Evolutionary conservation across 257 asterid species (phyloP).

Genomic region (Solanum appendiculatum): DNA sequence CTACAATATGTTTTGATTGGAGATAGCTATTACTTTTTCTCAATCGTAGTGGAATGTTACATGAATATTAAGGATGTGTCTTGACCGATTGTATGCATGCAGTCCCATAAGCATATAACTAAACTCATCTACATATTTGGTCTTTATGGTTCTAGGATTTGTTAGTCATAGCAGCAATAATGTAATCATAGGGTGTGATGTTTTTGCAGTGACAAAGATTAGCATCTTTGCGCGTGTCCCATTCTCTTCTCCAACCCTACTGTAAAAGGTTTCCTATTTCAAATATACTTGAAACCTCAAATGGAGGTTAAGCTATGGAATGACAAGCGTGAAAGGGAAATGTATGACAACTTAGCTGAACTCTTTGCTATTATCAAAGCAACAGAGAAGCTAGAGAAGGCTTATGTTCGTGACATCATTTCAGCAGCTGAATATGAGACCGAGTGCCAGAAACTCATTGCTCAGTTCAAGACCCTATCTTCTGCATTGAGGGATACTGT

Average conservation of each 20-base stretch:
- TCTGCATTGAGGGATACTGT: slow-evolving; percentile 61
- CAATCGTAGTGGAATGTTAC: background rate
- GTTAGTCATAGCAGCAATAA: background rate
- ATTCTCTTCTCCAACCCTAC: slow-evolving; percentile 75
- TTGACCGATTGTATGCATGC: background rate
- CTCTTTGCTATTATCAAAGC: slow-evolving; percentile 86
- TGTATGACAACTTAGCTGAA: slow-evolving; percentile 83
- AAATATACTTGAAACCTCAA: background rate
- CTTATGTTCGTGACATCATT: slow-evolving; percentile 74
- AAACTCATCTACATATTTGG: background rate
- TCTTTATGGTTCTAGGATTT: background rate
- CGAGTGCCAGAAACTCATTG: slow-evolving; percentile 73
- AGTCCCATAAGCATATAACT: background rate
- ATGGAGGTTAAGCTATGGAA: slow-evolving; percentile 99
- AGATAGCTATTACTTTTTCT: background rate
- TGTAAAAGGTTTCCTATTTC: background rate
- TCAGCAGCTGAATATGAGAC: slow-evolving; percentile 51
- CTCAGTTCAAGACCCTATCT: slow-evolving; percentile 76
- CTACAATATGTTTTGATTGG: background rate
- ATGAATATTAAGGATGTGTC: background rate
- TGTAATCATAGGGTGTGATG: background rate
- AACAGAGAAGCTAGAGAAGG: slow-evolving; percentile 85
- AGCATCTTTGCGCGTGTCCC: slow-evolving; percentile 91
- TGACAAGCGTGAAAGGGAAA: slow-evolving; percentile 93
- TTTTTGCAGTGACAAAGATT: slow-evolving; percentile 23